Conservation (phyloP, 177 flowering plant genomes). For the Tripterygium wilfordii region DNA sequence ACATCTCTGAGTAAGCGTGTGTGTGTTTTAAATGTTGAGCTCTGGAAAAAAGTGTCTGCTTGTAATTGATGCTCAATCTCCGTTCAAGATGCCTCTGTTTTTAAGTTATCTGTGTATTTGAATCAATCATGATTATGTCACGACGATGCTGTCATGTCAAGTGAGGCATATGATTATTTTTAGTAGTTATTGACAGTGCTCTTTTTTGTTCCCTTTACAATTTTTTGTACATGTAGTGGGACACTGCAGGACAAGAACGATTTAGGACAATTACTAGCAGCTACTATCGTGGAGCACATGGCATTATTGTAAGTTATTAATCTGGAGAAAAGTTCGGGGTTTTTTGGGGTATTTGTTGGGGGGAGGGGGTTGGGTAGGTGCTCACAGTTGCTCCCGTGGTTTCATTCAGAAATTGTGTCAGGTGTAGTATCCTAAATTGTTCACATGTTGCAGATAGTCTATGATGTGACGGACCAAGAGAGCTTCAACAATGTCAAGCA, state of each 20-base stretch:
- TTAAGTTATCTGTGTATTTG: too few species aligned
- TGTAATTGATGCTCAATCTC: too few species aligned
- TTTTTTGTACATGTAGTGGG: constrained; percentile 27
- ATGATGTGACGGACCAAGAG: constrained; percentile 27
- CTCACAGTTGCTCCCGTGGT: not conserved
- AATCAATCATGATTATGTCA: too few species aligned
- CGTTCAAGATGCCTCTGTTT: too few species aligned
- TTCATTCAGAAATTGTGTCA: not conserved
- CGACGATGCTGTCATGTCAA: too few species aligned
- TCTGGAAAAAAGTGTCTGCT: too few species aligned
- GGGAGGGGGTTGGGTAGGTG: too few species aligned
- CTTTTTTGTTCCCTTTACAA: too few species aligned
- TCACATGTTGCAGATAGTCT: constrained; percentile 17
- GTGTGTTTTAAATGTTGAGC: too few species aligned
- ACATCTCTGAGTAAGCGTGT: too few species aligned
- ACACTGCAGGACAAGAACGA: constrained; percentile 28
- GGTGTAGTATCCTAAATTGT: not conserved
- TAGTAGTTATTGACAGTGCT: not conserved
- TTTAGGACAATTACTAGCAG: constrained; percentile 28
- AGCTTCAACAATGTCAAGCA: constrained; percentile 29
- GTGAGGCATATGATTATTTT: not conserved
- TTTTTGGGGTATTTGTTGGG: too few species aligned
- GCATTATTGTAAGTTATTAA: constrained; percentile 16
- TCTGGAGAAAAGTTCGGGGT: too few species aligned
- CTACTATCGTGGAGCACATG: constrained; percentile 28